A percentile compares a stretch with the other conserved stretches of the same genome.
Evolutionary conservation across 257 asterid species (phyloP).

Genomic region (Ilex asprella): DNA sequence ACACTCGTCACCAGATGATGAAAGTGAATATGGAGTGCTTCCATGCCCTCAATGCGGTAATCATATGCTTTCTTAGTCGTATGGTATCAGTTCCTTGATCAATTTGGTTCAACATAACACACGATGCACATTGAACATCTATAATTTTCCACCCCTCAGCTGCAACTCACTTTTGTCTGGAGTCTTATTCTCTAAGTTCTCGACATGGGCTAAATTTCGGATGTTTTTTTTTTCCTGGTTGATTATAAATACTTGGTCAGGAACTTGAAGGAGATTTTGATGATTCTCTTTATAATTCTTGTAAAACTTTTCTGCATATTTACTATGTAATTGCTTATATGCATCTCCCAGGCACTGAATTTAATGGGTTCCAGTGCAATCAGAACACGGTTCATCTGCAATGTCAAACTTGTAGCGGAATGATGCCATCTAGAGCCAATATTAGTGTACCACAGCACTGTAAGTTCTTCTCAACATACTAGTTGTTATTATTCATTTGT

Average conservation of each 20-base stretch:
- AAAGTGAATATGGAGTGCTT: constrained; percentile 29
- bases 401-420: constrained; percentile 87
- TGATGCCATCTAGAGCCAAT: constrained; percentile 85
- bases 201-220: too few species aligned
- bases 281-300: background rate
- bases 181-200: too few species aligned
- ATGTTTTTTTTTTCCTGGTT: too few species aligned
- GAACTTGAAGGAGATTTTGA: too few species aligned
- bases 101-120: background rate
- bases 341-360: constrained; percentile 46
- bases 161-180: too few species aligned
- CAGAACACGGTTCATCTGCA: constrained; percentile 80
- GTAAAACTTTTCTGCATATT: constrained; percentile 8
- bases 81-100: constrained; percentile 10
- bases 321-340: constrained; percentile 9
- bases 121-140: too few species aligned
- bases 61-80: constrained; percentile 13
- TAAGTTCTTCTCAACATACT: constrained; percentile 23
- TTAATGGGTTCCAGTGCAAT: constrained; percentile 68
- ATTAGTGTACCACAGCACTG: constrained; percentile 67
- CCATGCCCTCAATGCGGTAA: constrained; percentile 92
- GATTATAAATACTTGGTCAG: too few species aligned
- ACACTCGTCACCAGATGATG: constrained; percentile 43
- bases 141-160: too few species aligned
- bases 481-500: constrained; percentile 5